Conservation (phyloP, 345 rosid species). For the Eucalyptus marginata region DNA sequence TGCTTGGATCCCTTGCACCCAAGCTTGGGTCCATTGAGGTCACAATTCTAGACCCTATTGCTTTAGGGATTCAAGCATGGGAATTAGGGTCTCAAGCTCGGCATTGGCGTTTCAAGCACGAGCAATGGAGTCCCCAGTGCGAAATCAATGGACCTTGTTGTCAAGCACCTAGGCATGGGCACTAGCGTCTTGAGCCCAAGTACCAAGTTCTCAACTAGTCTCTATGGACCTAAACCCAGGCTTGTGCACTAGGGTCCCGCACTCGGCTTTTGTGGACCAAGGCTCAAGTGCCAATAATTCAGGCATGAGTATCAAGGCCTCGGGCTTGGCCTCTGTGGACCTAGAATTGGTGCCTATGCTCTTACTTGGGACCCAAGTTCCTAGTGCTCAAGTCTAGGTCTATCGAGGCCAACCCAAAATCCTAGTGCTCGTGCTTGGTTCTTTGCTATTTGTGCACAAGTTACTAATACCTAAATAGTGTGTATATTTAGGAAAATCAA, state of each 20-base stretch:
- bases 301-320: fast-evolving
- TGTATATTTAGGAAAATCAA: background rate
- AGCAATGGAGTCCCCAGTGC: background rate
- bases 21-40: background rate
- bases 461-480: background rate
- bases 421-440: background rate
- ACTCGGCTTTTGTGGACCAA: background rate
- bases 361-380: background rate
- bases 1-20: background rate
- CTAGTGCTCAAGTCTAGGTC: background rate
- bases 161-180: background rate
- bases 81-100: background rate
- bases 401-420: background rate
- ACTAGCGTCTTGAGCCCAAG: background rate
- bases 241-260: fast-evolving
- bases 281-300: background rate
- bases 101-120: fast-evolving
- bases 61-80: background rate
- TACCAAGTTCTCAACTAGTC: fast-evolving
- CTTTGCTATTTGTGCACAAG: background rate
- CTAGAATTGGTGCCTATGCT: background rate
- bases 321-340: background rate
- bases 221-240: background rate
- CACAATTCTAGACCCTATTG: fast-evolving
- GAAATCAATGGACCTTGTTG: background rate